phyloP scores from a whole-genome alignment of 192 early-diverging fungal species.

The Coemansia sp. region DNA sequence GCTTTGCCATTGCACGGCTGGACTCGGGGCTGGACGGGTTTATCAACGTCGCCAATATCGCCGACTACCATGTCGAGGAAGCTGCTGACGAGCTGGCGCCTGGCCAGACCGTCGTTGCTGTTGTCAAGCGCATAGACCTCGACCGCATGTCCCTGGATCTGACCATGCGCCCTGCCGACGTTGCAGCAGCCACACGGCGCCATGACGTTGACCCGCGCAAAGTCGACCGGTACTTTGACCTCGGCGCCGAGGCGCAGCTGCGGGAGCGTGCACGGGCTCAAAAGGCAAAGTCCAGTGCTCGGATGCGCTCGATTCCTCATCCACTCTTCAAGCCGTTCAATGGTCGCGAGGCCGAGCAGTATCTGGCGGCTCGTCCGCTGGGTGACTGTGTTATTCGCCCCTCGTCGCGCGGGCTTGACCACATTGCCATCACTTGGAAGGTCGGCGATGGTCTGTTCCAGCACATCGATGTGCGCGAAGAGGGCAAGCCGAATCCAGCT shows the following conservation, averaged over 20 bases:
- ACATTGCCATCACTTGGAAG: constrained; percentile 92
- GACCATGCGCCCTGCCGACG: constrained; percentile 57
- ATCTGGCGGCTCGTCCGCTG: constrained; percentile 56
- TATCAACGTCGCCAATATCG: constrained; percentile 59
- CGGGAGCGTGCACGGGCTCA: constrained; percentile 37
- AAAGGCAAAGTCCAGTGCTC: constrained; percentile 24
- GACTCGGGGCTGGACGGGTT: constrained; percentile 80
- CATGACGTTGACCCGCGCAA: constrained; percentile 16
- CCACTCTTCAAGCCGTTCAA: constrained; percentile 76
- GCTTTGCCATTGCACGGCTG: constrained; percentile 68
- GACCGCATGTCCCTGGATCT: constrained; percentile 73
- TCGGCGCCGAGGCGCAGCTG: constrained; percentile 35
- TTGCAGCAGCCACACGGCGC: constrained; percentile 35
- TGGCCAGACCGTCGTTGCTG: constrained; percentile 66
- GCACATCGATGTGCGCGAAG: constrained; percentile 64
- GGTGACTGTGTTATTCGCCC: constrained; percentile 86
- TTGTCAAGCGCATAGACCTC: constrained; percentile 74
- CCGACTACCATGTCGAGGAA: constrained; percentile 53
- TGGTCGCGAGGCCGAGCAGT: constrained; percentile 65
- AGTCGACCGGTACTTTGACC: constrained; percentile 60
- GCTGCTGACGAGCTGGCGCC: constrained; percentile 58
- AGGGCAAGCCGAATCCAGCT: constrained; percentile 61
- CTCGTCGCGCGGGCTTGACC: constrained; percentile 81
- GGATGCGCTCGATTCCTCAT: constrained; percentile 68
- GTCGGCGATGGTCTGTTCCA: constrained; percentile 79